These are phyloP conservation scores for Camillea tinctor DNA, from an alignment of 2,329 filamentous ascomycete species.

Conservation along the genomic window DNA sequence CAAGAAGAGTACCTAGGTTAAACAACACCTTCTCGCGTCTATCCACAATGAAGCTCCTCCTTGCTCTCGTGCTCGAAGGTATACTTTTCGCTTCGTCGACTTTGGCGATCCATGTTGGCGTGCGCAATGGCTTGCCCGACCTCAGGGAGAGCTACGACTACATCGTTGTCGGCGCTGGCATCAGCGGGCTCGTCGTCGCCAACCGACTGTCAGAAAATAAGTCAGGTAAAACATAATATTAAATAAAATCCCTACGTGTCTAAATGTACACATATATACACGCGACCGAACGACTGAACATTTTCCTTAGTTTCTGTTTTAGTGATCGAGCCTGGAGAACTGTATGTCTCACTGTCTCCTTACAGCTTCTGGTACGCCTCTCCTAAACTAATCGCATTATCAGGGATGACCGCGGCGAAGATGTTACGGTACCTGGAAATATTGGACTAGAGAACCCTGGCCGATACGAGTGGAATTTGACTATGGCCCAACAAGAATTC, in stretches of 20 bases:
- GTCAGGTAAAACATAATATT: constrained; percentile 15
- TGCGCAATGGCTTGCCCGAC: constrained; percentile 11
- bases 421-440: constrained; percentile 26
- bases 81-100: constrained; percentile 11
- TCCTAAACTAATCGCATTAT: constrained; percentile 4
- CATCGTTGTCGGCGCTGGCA: constrained; percentile 27
- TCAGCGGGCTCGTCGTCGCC: constrained; percentile 27
- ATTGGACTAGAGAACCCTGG: constrained; percentile 23
- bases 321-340: constrained; percentile 27
- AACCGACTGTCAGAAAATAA: constrained; percentile 26
- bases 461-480: constrained; percentile 32
- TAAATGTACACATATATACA: too few relatives aligned
- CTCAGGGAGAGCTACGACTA: constrained; percentile 25
- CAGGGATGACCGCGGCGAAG: constrained; percentile 28
- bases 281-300: too few relatives aligned
- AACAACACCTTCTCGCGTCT: too few relatives aligned
- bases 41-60: neutral
- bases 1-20: too few relatives aligned
- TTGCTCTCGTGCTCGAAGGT: constrained; percentile 3
- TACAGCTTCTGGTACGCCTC: neutral
- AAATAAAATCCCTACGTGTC: too few relatives aligned
- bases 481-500: constrained; percentile 30
- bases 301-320: constrained; percentile 24
- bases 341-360: constrained; percentile 17
- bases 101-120: constrained; percentile 11